Conservation (phyloP, 805 yeast species). For the Candida jianshihensis region DNA sequence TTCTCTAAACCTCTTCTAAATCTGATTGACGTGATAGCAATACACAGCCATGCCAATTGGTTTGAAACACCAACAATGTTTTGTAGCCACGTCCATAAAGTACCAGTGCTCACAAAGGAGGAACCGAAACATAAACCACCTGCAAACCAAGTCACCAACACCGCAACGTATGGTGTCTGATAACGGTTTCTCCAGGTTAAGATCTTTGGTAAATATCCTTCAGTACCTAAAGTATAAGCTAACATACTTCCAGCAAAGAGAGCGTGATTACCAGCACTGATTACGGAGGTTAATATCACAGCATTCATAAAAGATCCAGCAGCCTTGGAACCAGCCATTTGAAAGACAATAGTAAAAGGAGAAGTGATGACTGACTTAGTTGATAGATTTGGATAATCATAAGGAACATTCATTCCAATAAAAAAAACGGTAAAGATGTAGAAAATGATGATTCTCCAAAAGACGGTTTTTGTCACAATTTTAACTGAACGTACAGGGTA, state of each 20-base stretch:
- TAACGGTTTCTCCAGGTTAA: conserved; percentile 36
- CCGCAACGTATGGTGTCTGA: conserved; percentile 44
- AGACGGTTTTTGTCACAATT: conserved; percentile 46
- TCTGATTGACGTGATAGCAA: conserved; percentile 42
- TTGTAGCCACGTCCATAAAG: conserved; percentile 48
- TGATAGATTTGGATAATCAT: conserved; percentile 39
- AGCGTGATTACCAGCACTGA: conserved; percentile 40
- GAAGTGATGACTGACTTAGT: conserved; percentile 54
- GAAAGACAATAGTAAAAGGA: conserved; percentile 60
- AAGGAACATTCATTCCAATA: conserved; percentile 51
- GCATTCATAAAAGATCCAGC: conserved; percentile 58
- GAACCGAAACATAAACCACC: conserved; percentile 58
- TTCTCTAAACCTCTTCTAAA: conserved; percentile 38
- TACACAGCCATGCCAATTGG: conserved; percentile 44
- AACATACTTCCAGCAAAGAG: conserved; percentile 50
- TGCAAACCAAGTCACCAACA: conserved; percentile 41
- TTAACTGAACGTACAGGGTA: conserved; percentile 49
- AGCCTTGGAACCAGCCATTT: conserved; percentile 53
- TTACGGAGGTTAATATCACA: conserved; percentile 52
- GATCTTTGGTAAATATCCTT: conserved; percentile 42
- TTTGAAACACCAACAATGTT: conserved; percentile 47
- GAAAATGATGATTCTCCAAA: conserved; percentile 46
- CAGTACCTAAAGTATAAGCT: conserved; percentile 43
- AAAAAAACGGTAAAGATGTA: conserved; percentile 40
- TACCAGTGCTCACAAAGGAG: conserved; percentile 46